Conservation (phyloP, 768 basidiomycete species). For the Pisolithus orientalis region DNA sequence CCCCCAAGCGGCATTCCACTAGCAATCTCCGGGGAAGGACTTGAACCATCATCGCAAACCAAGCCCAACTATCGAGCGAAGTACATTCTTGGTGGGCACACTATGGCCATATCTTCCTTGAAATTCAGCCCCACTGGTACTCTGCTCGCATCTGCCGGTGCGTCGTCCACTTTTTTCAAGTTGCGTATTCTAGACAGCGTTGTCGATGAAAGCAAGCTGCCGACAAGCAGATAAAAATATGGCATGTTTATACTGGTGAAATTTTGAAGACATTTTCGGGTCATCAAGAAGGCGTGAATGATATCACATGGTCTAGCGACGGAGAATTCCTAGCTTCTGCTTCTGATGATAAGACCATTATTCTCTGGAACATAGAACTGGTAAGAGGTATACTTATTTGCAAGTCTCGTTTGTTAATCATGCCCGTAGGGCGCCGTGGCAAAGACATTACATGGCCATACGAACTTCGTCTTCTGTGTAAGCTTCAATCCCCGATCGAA, state of each 20-base stretch:
- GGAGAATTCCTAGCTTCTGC: conserved; percentile 83
- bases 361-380: conserved; percentile 75
- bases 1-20: not conserved
- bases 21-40: not conserved
- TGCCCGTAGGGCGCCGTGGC: conserved; percentile 45
- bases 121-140: conserved; percentile 87
- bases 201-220: conserved; percentile 56
- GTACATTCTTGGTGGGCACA: conserved; percentile 76
- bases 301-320: conserved; percentile 84
- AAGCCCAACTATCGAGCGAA: conserved; percentile 51
- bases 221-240: conserved; percentile 77
- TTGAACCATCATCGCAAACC: not conserved
- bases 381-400: conserved; percentile 30
- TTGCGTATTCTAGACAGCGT: conserved; percentile 12
- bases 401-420: not conserved
- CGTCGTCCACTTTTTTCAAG: conserved; percentile 21
- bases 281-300: conserved; percentile 80
- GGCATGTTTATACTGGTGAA: conserved; percentile 69
- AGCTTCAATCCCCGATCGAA: conserved; percentile 90
- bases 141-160: conserved; percentile 80
- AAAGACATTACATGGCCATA: conserved; percentile 76
- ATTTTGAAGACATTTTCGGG: conserved; percentile 68
- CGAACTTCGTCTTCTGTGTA: conserved; percentile 91
- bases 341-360: conserved; percentile 87
- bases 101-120: conserved; percentile 72